Evolutionary conservation across 495 filamentous ascomycete species (phyloP), one percentile per base, ranked within the genome.

Genomic region (Parathielavia hyrcaniae): DNA sequence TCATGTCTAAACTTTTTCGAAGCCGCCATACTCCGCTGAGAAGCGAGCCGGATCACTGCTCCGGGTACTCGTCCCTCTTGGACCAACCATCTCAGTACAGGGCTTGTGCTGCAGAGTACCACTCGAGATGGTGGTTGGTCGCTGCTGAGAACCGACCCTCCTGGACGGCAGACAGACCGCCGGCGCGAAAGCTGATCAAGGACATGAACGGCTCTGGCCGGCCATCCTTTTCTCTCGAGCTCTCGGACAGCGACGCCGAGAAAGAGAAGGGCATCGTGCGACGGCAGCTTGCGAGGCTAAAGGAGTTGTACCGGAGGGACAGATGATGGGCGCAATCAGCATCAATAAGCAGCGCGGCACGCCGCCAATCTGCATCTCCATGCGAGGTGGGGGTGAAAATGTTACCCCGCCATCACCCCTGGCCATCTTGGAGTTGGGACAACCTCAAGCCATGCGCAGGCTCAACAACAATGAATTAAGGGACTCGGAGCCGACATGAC

Each of bases 141-240:
- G 51, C 57, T 3, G 67, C 55, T n/a, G 59, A 66, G 35, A 53
- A 39, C 23, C 62, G 58, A 26, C 46, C 62, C 0, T 63, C 61
- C 8, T 60, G 59, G 50, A 50, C 44, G 8, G 66, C 57, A 30
- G 65, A 68, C 44, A 59, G 67, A 11, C 62, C 60, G 23, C 64
- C 65, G 7, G 40, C 66, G 1, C 60, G 67, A 45, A 69, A 69
- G 53, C 63, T 69, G 7, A 57, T 68, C 40, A 69, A 69, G 32
- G 65, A 67, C 39, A 62, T 58, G 41, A 67, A 64, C 49, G 65
- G 63, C 19, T 63, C 64, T 40, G 50, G 62, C 13, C 47, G 64
- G 41, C 67, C 65, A 7, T 64, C 61, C 11, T 64, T 59, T n/a
- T 67, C 64, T 12, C 22, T 62, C 13, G 64, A 67, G 47, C 47